Evolutionary conservation across 768 basidiomycete species (phyloP).

Genomic region (Serendipita vermifera): DNA sequence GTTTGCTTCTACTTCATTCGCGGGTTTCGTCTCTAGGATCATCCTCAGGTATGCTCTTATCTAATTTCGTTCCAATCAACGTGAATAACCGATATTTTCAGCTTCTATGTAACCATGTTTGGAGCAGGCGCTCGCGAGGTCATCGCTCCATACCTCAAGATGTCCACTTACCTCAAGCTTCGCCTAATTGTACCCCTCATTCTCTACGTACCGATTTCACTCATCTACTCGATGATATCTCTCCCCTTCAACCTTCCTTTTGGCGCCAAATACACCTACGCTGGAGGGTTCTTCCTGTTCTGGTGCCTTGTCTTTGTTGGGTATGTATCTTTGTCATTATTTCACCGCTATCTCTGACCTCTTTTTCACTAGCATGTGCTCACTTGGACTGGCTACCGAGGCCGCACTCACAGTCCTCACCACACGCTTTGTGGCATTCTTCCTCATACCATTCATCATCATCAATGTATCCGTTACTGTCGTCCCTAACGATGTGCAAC

Average conservation of each 20-base stretch:
- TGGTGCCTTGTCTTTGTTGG: constrained; percentile 24
- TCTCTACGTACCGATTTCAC: constrained; percentile 27
- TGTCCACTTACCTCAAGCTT: constrained; percentile 24
- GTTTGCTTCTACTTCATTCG: background rate
- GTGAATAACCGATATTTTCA: constrained; percentile 24
- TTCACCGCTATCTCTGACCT: background rate
- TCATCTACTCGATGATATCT: constrained; percentile 33
- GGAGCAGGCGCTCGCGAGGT: constrained; percentile 22
- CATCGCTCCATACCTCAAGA: constrained; percentile 28
- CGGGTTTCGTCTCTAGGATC: constrained; percentile 4
- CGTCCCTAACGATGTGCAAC: constrained; percentile 39
- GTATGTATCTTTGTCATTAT: background rate
- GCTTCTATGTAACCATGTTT: constrained; percentile 22
- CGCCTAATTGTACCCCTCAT: constrained; percentile 26
- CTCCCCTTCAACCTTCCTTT: constrained; percentile 34
- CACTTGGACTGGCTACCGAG: constrained; percentile 25
- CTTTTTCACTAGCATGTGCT: constrained; percentile 18
- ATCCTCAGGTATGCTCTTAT: background rate
- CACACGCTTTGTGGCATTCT: constrained; percentile 31
- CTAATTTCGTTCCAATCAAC: constrained; percentile 19
- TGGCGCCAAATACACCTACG: constrained; percentile 25
- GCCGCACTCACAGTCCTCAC: constrained; percentile 26
- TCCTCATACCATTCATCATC: constrained; percentile 48
- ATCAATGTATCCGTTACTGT: constrained; percentile 30
- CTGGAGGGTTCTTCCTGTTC: constrained; percentile 27